Percentiles rank a stretch among this genome's conserved stretches.
Conservation (phyloP, 768 basidiomycete species). For the Mycena chlorophos region DNA sequence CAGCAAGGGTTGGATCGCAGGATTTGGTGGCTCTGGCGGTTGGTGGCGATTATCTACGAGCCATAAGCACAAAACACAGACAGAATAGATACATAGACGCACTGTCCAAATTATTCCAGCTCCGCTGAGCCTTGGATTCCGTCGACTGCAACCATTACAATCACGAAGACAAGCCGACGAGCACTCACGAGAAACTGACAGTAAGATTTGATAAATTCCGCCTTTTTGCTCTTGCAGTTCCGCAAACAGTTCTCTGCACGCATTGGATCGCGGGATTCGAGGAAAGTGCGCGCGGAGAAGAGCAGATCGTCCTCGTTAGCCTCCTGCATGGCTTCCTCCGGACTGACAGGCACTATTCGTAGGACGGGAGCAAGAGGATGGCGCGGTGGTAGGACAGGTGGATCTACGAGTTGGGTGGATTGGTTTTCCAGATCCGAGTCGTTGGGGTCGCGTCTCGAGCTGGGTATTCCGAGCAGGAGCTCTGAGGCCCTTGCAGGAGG, state of each 20-base stretch:
- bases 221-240: slow-evolving; percentile 68
- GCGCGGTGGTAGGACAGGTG: slow-evolving; percentile 60
- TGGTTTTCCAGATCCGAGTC: slow-evolving; percentile 26
- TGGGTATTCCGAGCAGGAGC: slow-evolving; percentile 61
- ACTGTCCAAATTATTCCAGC: slow-evolving; percentile 86
- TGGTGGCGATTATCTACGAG: slow-evolving; percentile 66
- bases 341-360: slow-evolving; percentile 32
- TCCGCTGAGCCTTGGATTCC: slow-evolving; percentile 78
- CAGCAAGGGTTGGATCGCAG: slow-evolving; percentile 56
- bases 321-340: slow-evolving; percentile 41
- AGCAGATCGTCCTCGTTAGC: slow-evolving; percentile 71
- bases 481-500: slow-evolving; percentile 66
- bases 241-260: slow-evolving; percentile 68
- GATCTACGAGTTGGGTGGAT: slow-evolving; percentile 44
- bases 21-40: slow-evolving; percentile 65
- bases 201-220: slow-evolving; percentile 77
- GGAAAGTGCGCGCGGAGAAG: slow-evolving; percentile 67
- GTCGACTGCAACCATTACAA: slow-evolving; percentile 53
- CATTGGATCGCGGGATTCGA: slow-evolving; percentile 76
- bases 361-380: slow-evolving; percentile 42
- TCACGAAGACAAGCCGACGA: slow-evolving; percentile 2
- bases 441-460: slow-evolving; percentile 40
- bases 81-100: slow-evolving; percentile 29
- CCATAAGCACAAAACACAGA: not conserved
- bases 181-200: slow-evolving; percentile 79